phyloP scores from a whole-genome alignment of 1,284 basidiomycete genomes.

The Omphalotus olearius region DNA sequence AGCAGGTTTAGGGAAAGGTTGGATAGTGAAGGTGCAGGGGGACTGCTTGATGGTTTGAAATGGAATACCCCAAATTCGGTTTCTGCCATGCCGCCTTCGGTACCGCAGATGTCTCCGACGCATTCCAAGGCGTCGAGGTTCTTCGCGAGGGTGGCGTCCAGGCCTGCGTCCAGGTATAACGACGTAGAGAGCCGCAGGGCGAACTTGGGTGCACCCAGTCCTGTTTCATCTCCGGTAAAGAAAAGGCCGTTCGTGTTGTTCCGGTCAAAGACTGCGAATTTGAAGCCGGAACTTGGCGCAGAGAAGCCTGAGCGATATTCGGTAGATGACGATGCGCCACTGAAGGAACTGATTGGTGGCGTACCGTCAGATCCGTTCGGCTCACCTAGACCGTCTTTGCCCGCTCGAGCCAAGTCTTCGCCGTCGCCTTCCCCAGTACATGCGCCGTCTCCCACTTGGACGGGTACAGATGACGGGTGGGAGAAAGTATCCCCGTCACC shows the following conservation, averaged over 20 bases:
- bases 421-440: not conserved
- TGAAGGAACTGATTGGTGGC: too few relatives aligned
- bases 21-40: slow-evolving; percentile 8
- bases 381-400: too few relatives aligned
- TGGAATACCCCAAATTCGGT: not conserved
- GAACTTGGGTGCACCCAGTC: not conserved
- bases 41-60: slow-evolving; percentile 1
- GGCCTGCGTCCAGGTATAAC: slow-evolving; percentile 1
- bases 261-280: not conserved
- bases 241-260: slow-evolving; percentile 5
- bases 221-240: not conserved
- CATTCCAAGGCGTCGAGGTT: not conserved
- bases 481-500: slow-evolving; percentile 1
- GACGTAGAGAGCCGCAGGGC: not conserved
- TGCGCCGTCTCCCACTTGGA: not conserved
- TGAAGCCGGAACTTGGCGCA: too few relatives aligned
- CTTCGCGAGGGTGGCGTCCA: slow-evolving; percentile 3
- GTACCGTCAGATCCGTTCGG: too few relatives aligned
- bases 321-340: too few relatives aligned
- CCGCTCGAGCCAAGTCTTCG: not conserved
- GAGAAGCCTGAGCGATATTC: too few relatives aligned
- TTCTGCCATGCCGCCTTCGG: not conserved
- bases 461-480: slow-evolving; percentile 1
- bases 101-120: not conserved
- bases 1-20: slow-evolving; percentile 15